Base-by-base conservation (phyloP, 495 filamentous ascomycete genomes). In the Neurospora sp. region DNA sequence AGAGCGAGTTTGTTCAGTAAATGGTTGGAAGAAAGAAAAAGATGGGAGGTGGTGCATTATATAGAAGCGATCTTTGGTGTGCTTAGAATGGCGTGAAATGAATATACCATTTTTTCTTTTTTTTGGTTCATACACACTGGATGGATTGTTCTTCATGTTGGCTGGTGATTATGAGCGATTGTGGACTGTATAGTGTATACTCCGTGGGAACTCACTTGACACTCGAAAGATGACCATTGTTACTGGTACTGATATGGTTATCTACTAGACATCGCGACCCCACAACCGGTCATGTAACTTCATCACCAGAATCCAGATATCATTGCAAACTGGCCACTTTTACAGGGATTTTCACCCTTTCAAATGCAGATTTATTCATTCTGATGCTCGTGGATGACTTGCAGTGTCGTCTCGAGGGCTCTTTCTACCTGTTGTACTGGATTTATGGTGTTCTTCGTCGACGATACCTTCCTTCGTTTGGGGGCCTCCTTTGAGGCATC, bases 1-100 rank as follows among this genome's bases (percentile, higher is more conserved):
- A 87, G 72, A 87, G 86, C 79, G 83, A 86, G 78, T 89, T 87
- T 75, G 76, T 87, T 44, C 70, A 75, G 70, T 78, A 79, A 45
- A 73, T 72, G 22, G 5, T 4, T 69, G 38, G 68, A 18, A 35
- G 22, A 61, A 2, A 14, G 14, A 9, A 27, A 35, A 65, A 7
- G 53, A 65, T 59, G 47, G 18, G 10, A 59, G 6, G 27, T 20
- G 16, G 53, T 31, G 53, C 53, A 65, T 65, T 35, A 65, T 35
- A 65, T 65, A 35, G 53, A 65, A 65, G 53, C 53, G 53, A 65
- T 65, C 27, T 18, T 65, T 35, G 53, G 27, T 18, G 53, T 65
- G 53, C 53, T 65, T 65, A 35, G 22, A 61, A 65, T 65, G 27
- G 53, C 53, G 53, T 65, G 53, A 65, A 65, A 65, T 65, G 53